Conservation (phyloP, 2,329 filamentous ascomycete species). For the Cercospora sp. region DNA sequence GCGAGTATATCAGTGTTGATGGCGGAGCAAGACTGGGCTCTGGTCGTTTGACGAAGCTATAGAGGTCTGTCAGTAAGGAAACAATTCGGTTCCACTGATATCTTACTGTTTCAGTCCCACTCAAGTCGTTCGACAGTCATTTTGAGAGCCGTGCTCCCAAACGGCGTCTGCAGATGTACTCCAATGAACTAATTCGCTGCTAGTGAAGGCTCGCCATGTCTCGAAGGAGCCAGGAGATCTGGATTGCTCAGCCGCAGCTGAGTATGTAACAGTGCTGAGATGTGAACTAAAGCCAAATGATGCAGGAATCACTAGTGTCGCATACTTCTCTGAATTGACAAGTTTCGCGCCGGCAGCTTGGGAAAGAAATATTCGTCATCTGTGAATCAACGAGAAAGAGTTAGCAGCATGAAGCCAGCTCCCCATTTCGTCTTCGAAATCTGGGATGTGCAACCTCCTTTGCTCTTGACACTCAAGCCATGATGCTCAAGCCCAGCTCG, state of each 20-base stretch:
- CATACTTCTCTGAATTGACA: background rate
- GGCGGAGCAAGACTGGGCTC: conserved; percentile 53
- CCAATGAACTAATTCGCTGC: background rate
- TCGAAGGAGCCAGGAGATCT: too few relatives aligned
- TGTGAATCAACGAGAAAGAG: too few relatives aligned
- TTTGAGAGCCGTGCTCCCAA: accelerated
- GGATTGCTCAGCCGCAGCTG: background rate
- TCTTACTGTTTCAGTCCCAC: background rate
- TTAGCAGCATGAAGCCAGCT: too few relatives aligned
- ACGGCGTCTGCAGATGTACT: background rate
- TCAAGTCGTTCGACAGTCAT: background rate
- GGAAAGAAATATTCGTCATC: background rate
- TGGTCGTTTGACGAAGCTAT: conserved; percentile 32
- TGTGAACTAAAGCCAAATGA: background rate
- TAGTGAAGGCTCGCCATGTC: too few relatives aligned
- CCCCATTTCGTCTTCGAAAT: too few relatives aligned
- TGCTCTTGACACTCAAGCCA: too few relatives aligned
- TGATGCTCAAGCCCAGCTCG: background rate
- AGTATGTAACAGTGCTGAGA: background rate
- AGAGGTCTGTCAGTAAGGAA: background rate
- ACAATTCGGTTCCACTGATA: background rate
- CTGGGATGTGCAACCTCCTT: too few relatives aligned
- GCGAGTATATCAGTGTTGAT: conserved; percentile 67
- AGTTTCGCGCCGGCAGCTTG: background rate
- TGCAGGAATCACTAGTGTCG: background rate